Conservation (phyloP, 345 rosid genomes). For the Barbarea vulgaris region DNA sequence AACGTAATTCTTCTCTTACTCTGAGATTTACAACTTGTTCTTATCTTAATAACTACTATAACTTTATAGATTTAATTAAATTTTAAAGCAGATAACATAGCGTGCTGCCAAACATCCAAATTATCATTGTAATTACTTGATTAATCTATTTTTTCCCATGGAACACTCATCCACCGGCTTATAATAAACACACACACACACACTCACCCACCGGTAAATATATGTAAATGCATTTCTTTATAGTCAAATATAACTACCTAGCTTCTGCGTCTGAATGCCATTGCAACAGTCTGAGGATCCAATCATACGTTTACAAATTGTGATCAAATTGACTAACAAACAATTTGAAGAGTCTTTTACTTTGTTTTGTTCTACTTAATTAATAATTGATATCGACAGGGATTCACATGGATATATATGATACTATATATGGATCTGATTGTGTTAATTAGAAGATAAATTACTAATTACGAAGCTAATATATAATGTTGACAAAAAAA, state of each 20-base stretch:
- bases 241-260: conserved; percentile 1
- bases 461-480: conserved; percentile 3
- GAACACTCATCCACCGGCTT: conserved; percentile 6
- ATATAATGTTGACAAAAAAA: neutral
- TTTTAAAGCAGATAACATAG: neutral
- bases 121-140: conserved; percentile 7
- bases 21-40: neutral
- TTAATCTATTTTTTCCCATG: neutral
- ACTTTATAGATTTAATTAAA: neutral
- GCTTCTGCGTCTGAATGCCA: conserved; percentile 1
- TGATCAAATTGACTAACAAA: conserved; percentile 19
- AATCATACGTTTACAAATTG: neutral
- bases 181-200: no score
- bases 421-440: conserved; percentile 8
- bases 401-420: conserved; percentile 17
- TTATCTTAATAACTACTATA: neutral
- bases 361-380: neutral
- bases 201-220: neutral
- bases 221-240: neutral
- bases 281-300: conserved; percentile 18
- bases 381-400: conserved; percentile 16
- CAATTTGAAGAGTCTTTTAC: conserved; percentile 10
- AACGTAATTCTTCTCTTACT: neutral
- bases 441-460: neutral
- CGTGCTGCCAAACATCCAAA: conserved; percentile 16